phyloP scores from a whole-genome alignment of 495 filamentous ascomycete species.

The Amorphotheca resinae region DNA sequence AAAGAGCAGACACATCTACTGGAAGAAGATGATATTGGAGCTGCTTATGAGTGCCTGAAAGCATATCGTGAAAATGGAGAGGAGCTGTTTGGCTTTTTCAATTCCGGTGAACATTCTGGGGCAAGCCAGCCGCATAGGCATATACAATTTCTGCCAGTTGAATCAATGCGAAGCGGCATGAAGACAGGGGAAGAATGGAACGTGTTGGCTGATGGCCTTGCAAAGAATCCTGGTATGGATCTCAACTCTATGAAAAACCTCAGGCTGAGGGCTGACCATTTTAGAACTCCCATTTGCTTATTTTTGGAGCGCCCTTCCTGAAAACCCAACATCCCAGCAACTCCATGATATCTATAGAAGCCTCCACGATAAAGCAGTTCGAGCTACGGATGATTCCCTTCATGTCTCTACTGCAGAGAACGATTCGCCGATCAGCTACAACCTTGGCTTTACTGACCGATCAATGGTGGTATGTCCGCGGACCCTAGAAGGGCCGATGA shows the following conservation, averaged over 20 bases:
- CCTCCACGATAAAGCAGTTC: constrained; percentile 43
- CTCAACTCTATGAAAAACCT: no score
- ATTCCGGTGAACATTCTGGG: constrained; percentile 64
- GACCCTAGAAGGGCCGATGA: constrained; percentile 28
- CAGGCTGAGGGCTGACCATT: no score
- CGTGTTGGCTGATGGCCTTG: constrained; percentile 40
- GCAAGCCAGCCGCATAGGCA: constrained; percentile 73
- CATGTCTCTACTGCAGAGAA: background rate
- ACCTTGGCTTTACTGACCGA: constrained; percentile 58
- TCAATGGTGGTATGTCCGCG: constrained; percentile 61
- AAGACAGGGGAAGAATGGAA: constrained; percentile 25
- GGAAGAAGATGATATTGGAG: constrained; percentile 50
- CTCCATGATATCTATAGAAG: constrained; percentile 35
- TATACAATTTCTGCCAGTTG: constrained; percentile 62
- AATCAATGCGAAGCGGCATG: constrained; percentile 44
- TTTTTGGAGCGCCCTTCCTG: constrained; percentile 33
- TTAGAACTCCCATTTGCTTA: constrained; percentile 38
- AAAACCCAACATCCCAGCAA: constrained; percentile 26
- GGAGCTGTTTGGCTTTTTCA: constrained; percentile 69
- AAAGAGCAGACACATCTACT: constrained; percentile 57
- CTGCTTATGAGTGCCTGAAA: constrained; percentile 50
- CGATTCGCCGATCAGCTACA: constrained; percentile 55
- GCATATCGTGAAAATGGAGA: constrained; percentile 36
- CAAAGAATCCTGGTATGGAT: constrained; percentile 7
- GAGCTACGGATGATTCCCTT: constrained; percentile 11